Conservation (phyloP, 441 rosid genomes). For the Populus trichocarpa region DNA sequence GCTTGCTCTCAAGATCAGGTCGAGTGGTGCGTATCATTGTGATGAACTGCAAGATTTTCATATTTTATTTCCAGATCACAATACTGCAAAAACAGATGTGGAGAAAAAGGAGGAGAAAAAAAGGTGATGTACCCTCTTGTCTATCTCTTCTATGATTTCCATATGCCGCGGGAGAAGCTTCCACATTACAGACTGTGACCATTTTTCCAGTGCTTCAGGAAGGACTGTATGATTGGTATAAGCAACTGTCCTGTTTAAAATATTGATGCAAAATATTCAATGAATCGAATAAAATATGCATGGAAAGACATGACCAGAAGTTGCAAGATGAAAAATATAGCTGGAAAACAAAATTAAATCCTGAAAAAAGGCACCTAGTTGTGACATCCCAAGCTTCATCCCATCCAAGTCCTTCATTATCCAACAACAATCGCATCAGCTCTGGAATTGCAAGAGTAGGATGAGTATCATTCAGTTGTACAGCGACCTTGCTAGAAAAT, state of each 20-base stretch:
- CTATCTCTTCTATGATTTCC: slow-evolving; percentile 97
- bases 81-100: slow-evolving; percentile 9
- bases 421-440: slow-evolving; percentile 92
- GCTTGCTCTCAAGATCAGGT: slow-evolving; percentile 76
- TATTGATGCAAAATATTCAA: slow-evolving; percentile 15
- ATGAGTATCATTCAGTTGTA: slow-evolving; percentile 97
- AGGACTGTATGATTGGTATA: slow-evolving; percentile 99
- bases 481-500: slow-evolving; percentile 87
- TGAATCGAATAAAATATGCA: slow-evolving; percentile 15
- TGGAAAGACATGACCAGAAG: neutral
- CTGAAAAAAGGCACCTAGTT: slow-evolving; percentile 41
- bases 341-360: neutral
- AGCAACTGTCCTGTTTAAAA: slow-evolving; percentile 73
- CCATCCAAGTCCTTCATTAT: slow-evolving; percentile 94
- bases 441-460: slow-evolving; percentile 99
- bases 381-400: slow-evolving; percentile 99
- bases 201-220: slow-evolving; percentile 98
- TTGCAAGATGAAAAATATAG: slow-evolving; percentile 6
- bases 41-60: slow-evolving; percentile 56
- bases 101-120: slow-evolving; percentile 9
- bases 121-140: slow-evolving; percentile 63
- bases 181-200: slow-evolving; percentile 96
- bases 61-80: slow-evolving; percentile 11
- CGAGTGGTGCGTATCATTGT: slow-evolving; percentile 47
- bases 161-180: slow-evolving; percentile 99